A percentile compares a stretch with the other conserved stretches of the same genome.
Conservation (phyloP, 2,329 filamentous ascomycete species). For the Plectosphaerella plurivora region DNA sequence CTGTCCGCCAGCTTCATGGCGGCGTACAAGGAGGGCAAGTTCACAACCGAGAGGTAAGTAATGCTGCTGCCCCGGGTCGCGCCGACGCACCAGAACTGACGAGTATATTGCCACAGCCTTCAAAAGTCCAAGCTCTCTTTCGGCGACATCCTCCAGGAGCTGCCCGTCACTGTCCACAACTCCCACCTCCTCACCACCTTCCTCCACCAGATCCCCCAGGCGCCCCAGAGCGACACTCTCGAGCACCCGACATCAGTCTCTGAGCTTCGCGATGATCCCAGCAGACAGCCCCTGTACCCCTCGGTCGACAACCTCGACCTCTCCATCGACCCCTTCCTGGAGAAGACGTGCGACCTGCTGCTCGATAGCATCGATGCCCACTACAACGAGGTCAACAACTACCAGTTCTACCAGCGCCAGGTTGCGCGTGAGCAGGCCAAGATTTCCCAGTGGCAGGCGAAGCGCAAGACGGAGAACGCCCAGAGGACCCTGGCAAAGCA, state of each 20-base stretch:
- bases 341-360: constrained; percentile 95
- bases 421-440: constrained; percentile 92
- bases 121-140: constrained; percentile 92
- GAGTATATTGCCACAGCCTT: constrained; percentile 50
- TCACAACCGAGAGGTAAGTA: constrained; percentile 83
- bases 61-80: neutral
- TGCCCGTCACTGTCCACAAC: constrained; percentile 90
- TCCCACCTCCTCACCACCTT: constrained; percentile 94
- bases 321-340: constrained; percentile 93
- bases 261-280: constrained; percentile 65
- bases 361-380: constrained; percentile 96
- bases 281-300: constrained; percentile 67
- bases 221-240: constrained; percentile 61
- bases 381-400: constrained; percentile 99
- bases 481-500: constrained; percentile 84
- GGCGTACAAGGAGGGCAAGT: constrained; percentile 95
- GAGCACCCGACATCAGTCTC: constrained; percentile 74
- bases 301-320: constrained; percentile 89
- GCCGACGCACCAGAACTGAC: constrained; percentile 7
- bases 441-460: constrained; percentile 93
- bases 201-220: constrained; percentile 81
- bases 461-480: constrained; percentile 94
- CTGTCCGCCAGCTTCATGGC: constrained; percentile 83
- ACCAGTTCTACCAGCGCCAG: constrained; percentile 92
- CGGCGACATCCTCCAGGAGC: constrained; percentile 88